A percentile compares a stretch with the other conserved stretches of the same genome.
Evolutionary conservation across 2,329 filamentous ascomycete genomes (phyloP).

Genomic region (Calonectria pteridis): DNA sequence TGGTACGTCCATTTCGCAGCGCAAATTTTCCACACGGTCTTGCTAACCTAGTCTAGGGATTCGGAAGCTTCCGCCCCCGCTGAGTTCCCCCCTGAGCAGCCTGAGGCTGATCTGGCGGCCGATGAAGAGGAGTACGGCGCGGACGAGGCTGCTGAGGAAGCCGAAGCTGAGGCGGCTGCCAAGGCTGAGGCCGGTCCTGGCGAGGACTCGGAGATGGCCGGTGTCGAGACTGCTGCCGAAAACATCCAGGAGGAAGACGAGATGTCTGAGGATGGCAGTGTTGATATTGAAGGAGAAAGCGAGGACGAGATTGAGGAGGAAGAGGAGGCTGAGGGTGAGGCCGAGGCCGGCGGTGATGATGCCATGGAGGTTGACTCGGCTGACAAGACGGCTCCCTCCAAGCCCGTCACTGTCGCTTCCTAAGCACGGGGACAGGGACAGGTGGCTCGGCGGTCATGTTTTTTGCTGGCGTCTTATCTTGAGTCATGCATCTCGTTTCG

Average conservation of each 20-base stretch:
- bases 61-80: conserved; percentile 96
- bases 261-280: conserved; percentile 79
- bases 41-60: conserved; percentile 72
- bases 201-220: conserved; percentile 83
- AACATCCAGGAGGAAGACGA: conserved; percentile 72
- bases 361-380: conserved; percentile 64
- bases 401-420: conserved; percentile 53
- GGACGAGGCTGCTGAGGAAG: conserved; percentile 84
- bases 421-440: conserved; percentile 31
- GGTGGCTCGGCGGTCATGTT: conserved; percentile 12
- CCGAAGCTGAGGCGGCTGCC: conserved; percentile 64
- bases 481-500: conserved; percentile 29
- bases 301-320: conserved; percentile 79
- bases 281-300: conserved; percentile 83
- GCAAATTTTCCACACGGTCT: neutral
- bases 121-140: conserved; percentile 93
- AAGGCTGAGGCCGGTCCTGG: conserved; percentile 61
- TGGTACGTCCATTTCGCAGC: conserved; percentile 73
- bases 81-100: conserved; percentile 97
- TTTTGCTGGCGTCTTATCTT: conserved; percentile 32
- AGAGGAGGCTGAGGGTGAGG: conserved; percentile 58
- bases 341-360: conserved; percentile 51
- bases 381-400: conserved; percentile 51
- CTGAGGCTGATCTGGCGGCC: conserved; percentile 87
- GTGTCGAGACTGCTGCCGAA: conserved; percentile 65